A percentile compares a stretch with the other conserved stretches of the same genome.
Evolutionary conservation across 2,329 filamentous ascomycete genomes (phyloP).

Genomic region (Hysterium pulicare): DNA sequence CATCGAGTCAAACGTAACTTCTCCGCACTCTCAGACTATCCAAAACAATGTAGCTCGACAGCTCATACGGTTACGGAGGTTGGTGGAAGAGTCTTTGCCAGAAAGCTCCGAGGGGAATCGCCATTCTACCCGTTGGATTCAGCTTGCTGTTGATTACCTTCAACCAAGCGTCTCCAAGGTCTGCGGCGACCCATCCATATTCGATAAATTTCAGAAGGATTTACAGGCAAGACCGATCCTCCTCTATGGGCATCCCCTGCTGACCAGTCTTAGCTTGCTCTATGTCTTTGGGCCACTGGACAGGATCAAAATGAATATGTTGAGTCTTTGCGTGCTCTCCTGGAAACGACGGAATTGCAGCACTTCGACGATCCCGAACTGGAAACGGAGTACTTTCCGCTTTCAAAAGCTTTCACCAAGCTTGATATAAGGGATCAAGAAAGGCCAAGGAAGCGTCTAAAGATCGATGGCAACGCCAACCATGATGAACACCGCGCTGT

Average conservation of each 20-base stretch:
- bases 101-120: not conserved
- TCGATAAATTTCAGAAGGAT: slow-evolving; percentile 23
- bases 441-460: slow-evolving; percentile 29
- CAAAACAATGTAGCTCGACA: slow-evolving; percentile 24
- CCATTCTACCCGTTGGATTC: slow-evolving; percentile 4
- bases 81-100: slow-evolving; percentile 4
- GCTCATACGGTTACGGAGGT: slow-evolving; percentile 16
- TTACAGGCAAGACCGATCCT: slow-evolving; percentile 25
- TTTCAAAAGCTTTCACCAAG: slow-evolving; percentile 17
- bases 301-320: slow-evolving; percentile 17
- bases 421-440: slow-evolving; percentile 17
- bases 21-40: slow-evolving; percentile 14
- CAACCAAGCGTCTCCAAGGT: slow-evolving; percentile 15
- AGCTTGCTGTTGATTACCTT: slow-evolving; percentile 13
- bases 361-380: slow-evolving; percentile 24
- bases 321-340: slow-evolving; percentile 16
- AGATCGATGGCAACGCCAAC: slow-evolving; percentile 15
- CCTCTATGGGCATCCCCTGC: slow-evolving; percentile 7
- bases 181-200: slow-evolving; percentile 17
- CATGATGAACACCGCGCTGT: no score
- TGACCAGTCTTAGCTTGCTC: slow-evolving; percentile 19
- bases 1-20: slow-evolving; percentile 14
- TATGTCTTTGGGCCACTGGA: slow-evolving; percentile 30
- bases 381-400: slow-evolving; percentile 14
- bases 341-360: slow-evolving; percentile 16